phyloP scores from a whole-genome alignment of 352 stramenopile genomes.

The Thraustochytrium sp. region DNA sequence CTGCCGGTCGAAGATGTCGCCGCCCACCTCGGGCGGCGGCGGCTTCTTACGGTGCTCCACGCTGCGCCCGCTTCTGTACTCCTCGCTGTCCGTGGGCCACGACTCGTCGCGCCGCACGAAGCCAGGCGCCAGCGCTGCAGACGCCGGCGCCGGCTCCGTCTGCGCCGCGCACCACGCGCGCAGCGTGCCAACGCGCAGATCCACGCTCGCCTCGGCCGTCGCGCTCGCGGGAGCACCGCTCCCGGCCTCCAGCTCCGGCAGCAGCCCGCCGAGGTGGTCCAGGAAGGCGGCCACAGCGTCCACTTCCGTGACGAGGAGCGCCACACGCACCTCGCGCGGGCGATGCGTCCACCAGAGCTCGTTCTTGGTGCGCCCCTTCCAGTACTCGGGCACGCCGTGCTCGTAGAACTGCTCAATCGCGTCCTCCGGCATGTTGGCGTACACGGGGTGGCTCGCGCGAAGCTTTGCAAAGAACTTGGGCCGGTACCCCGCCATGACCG shows the following conservation, averaged over 20 bases:
- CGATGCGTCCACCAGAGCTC: constrained; percentile 1
- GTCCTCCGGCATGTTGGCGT: constrained; percentile 4
- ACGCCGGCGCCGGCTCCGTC: not conserved
- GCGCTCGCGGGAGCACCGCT: not conserved
- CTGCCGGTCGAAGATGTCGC: constrained; percentile 36
- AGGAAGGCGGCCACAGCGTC: not conserved
- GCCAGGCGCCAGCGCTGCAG: not conserved
- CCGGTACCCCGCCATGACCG: constrained; percentile 2
- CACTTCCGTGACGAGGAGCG: not conserved
- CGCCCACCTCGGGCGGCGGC: not conserved
- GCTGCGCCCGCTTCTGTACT: constrained; percentile 5
- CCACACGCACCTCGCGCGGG: not conserved
- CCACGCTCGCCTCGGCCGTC: not conserved
- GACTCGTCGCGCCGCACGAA: constrained; percentile 13
- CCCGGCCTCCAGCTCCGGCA: not conserved
- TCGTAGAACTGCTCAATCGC: not conserved
- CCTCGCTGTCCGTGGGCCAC: not conserved
- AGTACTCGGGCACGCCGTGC: constrained; percentile 18
- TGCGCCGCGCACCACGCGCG: not conserved
- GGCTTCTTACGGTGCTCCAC: constrained; percentile 34
- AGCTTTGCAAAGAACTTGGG: constrained; percentile 23
- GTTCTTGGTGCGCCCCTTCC: constrained; percentile 20
- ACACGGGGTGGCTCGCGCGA: not conserved
- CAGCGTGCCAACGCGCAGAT: not conserved
- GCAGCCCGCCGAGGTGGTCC: not conserved